Evolutionary conservation across 1,284 basidiomycete species (phyloP), one percentile per base, ranked within the genome.

Genomic region (Cryptococcus amylolentus): DNA sequence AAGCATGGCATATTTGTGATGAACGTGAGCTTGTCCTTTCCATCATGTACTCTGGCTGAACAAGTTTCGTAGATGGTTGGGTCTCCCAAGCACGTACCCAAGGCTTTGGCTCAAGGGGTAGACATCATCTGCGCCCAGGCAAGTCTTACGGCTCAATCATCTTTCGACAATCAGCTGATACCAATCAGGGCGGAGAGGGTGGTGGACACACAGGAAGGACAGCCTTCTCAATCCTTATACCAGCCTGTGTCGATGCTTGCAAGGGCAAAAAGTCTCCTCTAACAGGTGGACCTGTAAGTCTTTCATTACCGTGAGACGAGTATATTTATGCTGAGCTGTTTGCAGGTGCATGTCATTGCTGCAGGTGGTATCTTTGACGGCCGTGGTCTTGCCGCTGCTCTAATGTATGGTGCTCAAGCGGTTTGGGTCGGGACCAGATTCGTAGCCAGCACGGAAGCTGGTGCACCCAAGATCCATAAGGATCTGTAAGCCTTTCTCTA

Each of bases 371-470:
- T 94, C 23, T 89, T 84, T 71, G 89, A 92, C 65, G 91, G 91
- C 6, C 83, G 89, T 52, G 83, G 88, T 52, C 81, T 94, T n/a
- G 91, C 89, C 12, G 88, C 90, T 16, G 88, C 90, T 67, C 77
- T 93, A 52, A 81, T 86, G 71, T 91, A 86, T 83, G 91, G 91
- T 62, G 90, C 90, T 31, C 82, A 88, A 66, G 90, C 84, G 80
- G 79, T 92, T 75, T 92, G 91, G 90, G 88, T 92, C 54, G 91
- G 91, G 40, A 91, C 89, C 2, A 84, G 92, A 42, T 96, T 96
- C 70, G 89, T 96, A 27, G 92, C 91, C 16, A 81, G 84, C 20
- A 81, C 77, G 18, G 90, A 94, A 75, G 89, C 91, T 37, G 83
- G 81, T 38, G 91, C 91, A 5, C 86, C 89, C 2, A 86, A 87